Conservation (phyloP, 1,284 basidiomycete genomes). For the Tremellales sp. region DNA sequence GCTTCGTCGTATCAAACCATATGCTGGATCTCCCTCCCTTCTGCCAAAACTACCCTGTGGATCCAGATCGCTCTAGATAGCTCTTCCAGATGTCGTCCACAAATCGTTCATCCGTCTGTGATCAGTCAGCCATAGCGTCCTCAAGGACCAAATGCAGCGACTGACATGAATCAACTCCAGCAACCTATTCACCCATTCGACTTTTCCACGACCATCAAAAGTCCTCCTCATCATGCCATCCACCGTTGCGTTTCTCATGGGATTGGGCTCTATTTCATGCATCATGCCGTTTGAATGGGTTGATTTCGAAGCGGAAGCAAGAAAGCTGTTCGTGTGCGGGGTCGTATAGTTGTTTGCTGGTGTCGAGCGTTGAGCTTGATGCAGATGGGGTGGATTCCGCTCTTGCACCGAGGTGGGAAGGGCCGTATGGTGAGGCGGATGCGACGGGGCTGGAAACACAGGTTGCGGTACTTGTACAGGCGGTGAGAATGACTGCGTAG, state of each 20-base stretch:
- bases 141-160: neutral
- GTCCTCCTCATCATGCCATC: no score
- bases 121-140: neutral
- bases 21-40: neutral
- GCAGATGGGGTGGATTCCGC: no score
- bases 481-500: conserved; percentile 3
- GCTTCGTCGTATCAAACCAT: neutral
- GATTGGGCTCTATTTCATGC: no score
- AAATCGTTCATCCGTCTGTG: conserved; percentile 18
- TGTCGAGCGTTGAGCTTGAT: neutral
- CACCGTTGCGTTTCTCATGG: no score
- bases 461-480: neutral
- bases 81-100: conserved; percentile 19
- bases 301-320: no score
- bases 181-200: conserved; percentile 14
- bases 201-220: no score
- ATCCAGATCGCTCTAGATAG: conserved; percentile 16
- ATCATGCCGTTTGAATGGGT: no score
- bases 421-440: no score
- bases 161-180: conserved; percentile 19
- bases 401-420: no score
- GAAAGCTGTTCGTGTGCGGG: no score
- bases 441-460: neutral
- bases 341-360: neutral
- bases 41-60: conserved; percentile 4